Conservation (phyloP, 441 rosid species). For the Lepidium campestre region DNA sequence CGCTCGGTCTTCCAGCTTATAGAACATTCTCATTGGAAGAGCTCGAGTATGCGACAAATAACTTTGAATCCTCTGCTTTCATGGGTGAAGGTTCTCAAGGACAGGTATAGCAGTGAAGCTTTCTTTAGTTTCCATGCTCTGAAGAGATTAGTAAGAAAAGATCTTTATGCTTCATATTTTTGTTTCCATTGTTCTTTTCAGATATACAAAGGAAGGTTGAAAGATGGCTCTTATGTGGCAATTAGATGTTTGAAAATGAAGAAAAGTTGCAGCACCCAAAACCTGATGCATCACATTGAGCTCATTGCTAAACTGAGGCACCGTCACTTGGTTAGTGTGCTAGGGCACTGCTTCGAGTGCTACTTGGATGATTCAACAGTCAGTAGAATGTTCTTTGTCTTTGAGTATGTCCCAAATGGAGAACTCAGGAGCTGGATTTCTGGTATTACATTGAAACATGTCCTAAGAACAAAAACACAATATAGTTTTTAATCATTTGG, state of each 20-base stretch:
- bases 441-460: slow-evolving; percentile 39
- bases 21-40: slow-evolving; percentile 82
- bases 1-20: slow-evolving; percentile 81
- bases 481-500: background rate
- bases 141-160: background rate
- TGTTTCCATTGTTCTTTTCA: slow-evolving; percentile 23
- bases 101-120: slow-evolving; percentile 43
- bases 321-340: slow-evolving; percentile 79
- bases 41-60: slow-evolving; percentile 76
- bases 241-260: slow-evolving; percentile 28
- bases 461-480: background rate
- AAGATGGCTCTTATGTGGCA: slow-evolving; percentile 59
- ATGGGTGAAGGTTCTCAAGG: slow-evolving; percentile 95
- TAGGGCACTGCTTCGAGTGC: slow-evolving; percentile 92
- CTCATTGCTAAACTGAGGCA: slow-evolving; percentile 82
- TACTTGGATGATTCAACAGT: slow-evolving; percentile 90
- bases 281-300: slow-evolving; percentile 80
- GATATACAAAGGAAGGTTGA: slow-evolving; percentile 83
- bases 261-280: slow-evolving; percentile 63
- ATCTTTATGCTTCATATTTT: background rate
- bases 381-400: slow-evolving; percentile 81
- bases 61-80: slow-evolving; percentile 77
- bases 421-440: slow-evolving; percentile 82
- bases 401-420: slow-evolving; percentile 88
- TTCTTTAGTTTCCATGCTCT: background rate